Evolutionary conservation across 148 eudicot genomes (phyloP).

Genomic region (Cornus suecica): DNA sequence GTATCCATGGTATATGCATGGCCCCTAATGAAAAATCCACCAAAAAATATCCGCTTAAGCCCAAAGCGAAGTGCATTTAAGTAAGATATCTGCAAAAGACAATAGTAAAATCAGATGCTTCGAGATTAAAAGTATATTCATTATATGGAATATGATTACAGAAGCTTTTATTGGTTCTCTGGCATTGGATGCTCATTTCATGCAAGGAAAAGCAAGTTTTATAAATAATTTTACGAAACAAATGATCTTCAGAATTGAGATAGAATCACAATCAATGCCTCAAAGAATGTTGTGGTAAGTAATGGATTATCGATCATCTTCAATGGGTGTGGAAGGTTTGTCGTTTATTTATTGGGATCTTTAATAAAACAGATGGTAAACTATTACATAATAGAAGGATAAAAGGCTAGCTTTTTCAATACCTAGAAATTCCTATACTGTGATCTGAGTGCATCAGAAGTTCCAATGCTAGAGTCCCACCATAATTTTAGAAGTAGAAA

Average conservation of each 20-base stretch:
- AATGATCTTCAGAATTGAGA: neutral
- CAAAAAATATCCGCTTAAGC: slow-evolving; percentile 93
- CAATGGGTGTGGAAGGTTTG: neutral
- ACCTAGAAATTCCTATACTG: neutral
- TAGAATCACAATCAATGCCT: neutral
- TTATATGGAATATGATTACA: neutral
- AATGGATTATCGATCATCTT: neutral
- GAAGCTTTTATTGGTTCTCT: neutral
- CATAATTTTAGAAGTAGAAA: neutral
- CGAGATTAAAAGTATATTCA: neutral
- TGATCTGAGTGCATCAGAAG: neutral
- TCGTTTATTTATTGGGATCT: neutral
- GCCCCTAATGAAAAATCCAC: slow-evolving; percentile 96
- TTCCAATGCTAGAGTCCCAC: neutral
- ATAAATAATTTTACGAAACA: neutral
- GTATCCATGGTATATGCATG: slow-evolving; percentile 99
- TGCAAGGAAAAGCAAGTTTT: neutral
- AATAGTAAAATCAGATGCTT: slow-evolving; percentile 12
- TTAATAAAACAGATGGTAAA: neutral
- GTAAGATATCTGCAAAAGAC: slow-evolving; percentile 70
- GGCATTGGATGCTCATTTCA: neutral
- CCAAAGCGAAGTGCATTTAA: slow-evolving; percentile 90
- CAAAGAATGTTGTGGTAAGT: neutral
- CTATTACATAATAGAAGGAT: neutral
- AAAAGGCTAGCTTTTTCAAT: neutral